Conservation (phyloP, 139 green algal species). For the Coccomyxa sp. region DNA sequence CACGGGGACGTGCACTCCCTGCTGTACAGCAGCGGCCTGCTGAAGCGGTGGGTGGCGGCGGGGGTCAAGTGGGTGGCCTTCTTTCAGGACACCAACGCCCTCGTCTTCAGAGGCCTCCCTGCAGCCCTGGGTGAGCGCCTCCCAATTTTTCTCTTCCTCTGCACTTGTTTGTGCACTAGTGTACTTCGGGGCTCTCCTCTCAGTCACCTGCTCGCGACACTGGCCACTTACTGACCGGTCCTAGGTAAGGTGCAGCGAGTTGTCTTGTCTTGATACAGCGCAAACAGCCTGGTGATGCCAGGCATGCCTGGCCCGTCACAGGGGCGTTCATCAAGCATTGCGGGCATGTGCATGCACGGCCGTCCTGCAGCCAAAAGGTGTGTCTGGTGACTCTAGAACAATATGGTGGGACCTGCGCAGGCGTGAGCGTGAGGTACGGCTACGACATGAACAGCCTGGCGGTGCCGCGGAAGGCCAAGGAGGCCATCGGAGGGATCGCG, state of each 20-base stretch:
- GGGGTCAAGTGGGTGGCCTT: conserved; percentile 95
- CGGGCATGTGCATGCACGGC: too few species aligned
- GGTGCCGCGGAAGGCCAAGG: conserved; percentile 89
- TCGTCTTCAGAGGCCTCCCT: conserved; percentile 88
- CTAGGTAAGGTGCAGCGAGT: too few species aligned
- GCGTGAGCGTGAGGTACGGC: conserved; percentile 52
- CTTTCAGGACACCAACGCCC: conserved; percentile 98
- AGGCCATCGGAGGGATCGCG: conserved; percentile 92
- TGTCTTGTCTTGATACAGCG: too few species aligned
- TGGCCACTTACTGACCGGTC: too few species aligned
- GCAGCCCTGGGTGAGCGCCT: conserved; percentile 66
- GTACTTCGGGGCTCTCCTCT: too few species aligned
- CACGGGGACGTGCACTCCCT: conserved; percentile 98
- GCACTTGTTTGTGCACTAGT: too few species aligned
- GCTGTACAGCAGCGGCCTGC: conserved; percentile 73
- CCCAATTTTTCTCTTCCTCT: not conserved
- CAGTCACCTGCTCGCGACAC: too few species aligned
- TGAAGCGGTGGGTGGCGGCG: conserved; percentile 52
- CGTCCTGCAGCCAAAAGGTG: too few species aligned
- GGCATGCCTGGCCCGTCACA: too few species aligned
- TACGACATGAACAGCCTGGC: conserved; percentile 94
- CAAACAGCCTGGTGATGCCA: too few species aligned
- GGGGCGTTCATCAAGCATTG: too few species aligned
- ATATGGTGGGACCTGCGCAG: conserved; percentile 20
- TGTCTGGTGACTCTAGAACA: too few species aligned